These are phyloP conservation scores for Calonectria crousiana DNA, from an alignment of 2,329 filamentous ascomycete genomes.

Conservation along the genomic window DNA sequence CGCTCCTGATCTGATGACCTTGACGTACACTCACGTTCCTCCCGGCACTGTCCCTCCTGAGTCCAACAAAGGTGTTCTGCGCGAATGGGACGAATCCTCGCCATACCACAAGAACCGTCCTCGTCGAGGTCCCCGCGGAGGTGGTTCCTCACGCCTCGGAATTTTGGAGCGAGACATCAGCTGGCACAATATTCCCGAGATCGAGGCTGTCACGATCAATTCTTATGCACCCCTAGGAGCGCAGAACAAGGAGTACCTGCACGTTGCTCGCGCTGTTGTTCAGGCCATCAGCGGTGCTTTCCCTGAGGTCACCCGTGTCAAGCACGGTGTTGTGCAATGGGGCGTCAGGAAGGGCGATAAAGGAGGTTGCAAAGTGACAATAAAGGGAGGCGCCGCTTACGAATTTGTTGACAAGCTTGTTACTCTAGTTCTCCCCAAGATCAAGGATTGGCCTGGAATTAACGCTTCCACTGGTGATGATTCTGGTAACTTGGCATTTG, in stretches of 20 bases:
- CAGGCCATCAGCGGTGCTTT: constrained; percentile 88
- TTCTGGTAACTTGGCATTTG: constrained; percentile 88
- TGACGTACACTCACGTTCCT: constrained; percentile 88
- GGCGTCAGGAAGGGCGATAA: constrained; percentile 77
- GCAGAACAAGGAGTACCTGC: constrained; percentile 79
- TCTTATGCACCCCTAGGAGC: constrained; percentile 77
- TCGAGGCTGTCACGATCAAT: constrained; percentile 86
- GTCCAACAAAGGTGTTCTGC: constrained; percentile 72
- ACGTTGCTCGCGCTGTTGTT: constrained; percentile 85
- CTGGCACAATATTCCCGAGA: constrained; percentile 87
- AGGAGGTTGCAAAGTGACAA: constrained; percentile 80
- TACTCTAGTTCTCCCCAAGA: constrained; percentile 90
- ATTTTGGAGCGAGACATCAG: constrained; percentile 80
- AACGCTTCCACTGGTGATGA: constrained; percentile 79
- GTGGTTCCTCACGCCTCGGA: constrained; percentile 71
- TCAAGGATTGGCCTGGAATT: constrained; percentile 93
- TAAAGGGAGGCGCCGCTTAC: constrained; percentile 84
- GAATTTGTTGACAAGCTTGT: constrained; percentile 93
- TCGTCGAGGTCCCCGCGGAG: constrained; percentile 85
- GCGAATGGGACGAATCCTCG: constrained; percentile 89
- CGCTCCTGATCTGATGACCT: constrained; percentile 86
- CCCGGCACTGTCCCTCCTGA: constrained; percentile 74
- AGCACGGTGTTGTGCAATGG: constrained; percentile 80
- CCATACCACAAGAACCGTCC: constrained; percentile 96
- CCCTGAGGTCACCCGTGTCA: constrained; percentile 77